A percentile compares a stretch with the other conserved stretches of the same genome.
phyloP scores from a whole-genome alignment of 768 basidiomycete species.

The Kwoniella europaea region DNA sequence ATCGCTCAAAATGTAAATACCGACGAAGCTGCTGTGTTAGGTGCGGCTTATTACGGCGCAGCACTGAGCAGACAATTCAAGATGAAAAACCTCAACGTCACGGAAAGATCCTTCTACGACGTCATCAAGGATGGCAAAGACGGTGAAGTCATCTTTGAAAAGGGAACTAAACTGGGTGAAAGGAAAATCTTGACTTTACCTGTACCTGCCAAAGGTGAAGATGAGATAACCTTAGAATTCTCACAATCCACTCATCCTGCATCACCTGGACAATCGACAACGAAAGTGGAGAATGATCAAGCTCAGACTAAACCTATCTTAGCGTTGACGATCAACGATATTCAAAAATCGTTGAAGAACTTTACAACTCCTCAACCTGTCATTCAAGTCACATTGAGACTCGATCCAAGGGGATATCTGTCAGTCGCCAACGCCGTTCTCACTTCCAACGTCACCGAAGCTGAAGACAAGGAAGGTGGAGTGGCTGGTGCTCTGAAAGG shows the following conservation, averaged over 20 bases:
- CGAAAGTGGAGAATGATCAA: background rate
- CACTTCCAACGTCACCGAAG: conserved; percentile 65
- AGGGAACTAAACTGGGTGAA: conserved; percentile 74
- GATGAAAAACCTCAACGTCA: conserved; percentile 88
- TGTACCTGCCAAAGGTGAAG: conserved; percentile 43
- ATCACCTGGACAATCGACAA: conserved; percentile 20
- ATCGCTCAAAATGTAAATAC: conserved; percentile 95
- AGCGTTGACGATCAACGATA: conserved; percentile 73
- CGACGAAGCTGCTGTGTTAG: conserved; percentile 93
- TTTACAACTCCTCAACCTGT: conserved; percentile 84
- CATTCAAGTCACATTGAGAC: conserved; percentile 78
- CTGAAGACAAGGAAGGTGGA: conserved; percentile 59
- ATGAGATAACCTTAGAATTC: conserved; percentile 79
- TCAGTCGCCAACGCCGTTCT: conserved; percentile 78
- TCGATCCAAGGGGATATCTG: conserved; percentile 86
- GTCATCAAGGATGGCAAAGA: conserved; percentile 61
- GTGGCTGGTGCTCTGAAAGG: conserved; percentile 79
- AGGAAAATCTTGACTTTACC: conserved; percentile 88
- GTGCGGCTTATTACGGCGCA: conserved; percentile 90
- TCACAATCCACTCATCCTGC: conserved; percentile 66
- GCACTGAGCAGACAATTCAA: conserved; percentile 85
- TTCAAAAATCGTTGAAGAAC: conserved; percentile 77
- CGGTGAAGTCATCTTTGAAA: conserved; percentile 66
- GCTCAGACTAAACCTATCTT: conserved; percentile 60
- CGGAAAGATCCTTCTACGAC: conserved; percentile 74